These are phyloP conservation scores for Sonneratia caseolaris DNA, from an alignment of 345 rosid genomes.

Conservation along the genomic window DNA sequence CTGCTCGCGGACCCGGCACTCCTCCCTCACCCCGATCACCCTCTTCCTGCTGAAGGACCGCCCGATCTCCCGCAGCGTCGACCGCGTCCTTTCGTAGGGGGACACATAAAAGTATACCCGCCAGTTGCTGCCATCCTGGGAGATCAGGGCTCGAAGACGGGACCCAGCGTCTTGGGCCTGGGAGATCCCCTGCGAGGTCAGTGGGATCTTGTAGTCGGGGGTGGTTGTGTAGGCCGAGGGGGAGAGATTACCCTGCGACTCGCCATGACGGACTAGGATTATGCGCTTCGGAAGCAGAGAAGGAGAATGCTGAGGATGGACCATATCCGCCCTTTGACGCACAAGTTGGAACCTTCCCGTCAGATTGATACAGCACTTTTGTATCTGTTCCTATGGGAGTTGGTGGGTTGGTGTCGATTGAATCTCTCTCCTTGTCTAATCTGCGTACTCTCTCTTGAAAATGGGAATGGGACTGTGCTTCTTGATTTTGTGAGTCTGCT, in stretches of 20 bases:
- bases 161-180: conserved; percentile 66
- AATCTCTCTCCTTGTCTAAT: background rate
- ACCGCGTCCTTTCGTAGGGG: conserved; percentile 80
- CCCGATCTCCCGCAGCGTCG: conserved; percentile 91
- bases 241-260: conserved; percentile 83
- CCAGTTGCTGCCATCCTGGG: conserved; percentile 34
- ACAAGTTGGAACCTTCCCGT: background rate
- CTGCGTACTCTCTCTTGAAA: background rate
- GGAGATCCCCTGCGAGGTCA: conserved; percentile 41
- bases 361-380: background rate
- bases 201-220: conserved; percentile 81
- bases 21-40: conserved; percentile 91
- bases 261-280: conserved; percentile 90
- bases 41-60: conserved; percentile 56
- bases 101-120: conserved; percentile 88
- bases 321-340: conserved; percentile 3
- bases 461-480: no score
- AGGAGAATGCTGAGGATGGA: conserved; percentile 6
- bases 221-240: conserved; percentile 65
- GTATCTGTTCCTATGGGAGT: background rate
- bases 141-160: conserved; percentile 36
- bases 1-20: conserved; percentile 83
- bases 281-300: conserved; percentile 71
- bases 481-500: background rate
- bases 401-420: background rate